Evolutionary conservation across 441 rosid species (phyloP).

Genomic region (Populus tomentosa): DNA sequence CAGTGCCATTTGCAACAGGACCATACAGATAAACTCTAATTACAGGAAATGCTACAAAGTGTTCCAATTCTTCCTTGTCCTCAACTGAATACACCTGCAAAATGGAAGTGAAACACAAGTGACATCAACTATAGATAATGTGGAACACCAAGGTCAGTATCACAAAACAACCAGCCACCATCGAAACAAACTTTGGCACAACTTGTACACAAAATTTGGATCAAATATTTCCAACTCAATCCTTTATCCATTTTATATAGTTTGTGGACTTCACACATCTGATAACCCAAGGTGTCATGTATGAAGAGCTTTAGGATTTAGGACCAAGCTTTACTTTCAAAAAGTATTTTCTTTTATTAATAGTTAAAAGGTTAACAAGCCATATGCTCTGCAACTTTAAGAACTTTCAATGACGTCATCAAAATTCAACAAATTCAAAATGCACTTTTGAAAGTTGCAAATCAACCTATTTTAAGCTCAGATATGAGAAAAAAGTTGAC

Average conservation of each 20-base stretch:
- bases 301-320: background rate
- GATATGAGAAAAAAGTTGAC: background rate
- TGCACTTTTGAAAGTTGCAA: background rate
- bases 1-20: slow-evolving; percentile 33
- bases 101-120: slow-evolving; percentile 3
- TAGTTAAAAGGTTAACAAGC: too few species aligned
- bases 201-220: background rate
- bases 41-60: slow-evolving; percentile 67
- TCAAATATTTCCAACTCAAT: background rate
- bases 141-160: slow-evolving; percentile 4
- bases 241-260: background rate
- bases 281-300: background rate
- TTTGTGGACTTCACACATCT: background rate
- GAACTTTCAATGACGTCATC: background rate
- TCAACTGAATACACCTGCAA: slow-evolving; percentile 79
- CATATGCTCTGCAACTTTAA: too few species aligned
- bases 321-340: background rate
- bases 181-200: background rate
- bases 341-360: too few species aligned
- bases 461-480: background rate
- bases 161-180: background rate
- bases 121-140: background rate
- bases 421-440: background rate
- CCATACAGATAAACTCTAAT: slow-evolving; percentile 61
- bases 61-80: slow-evolving; percentile 56